Percentiles rank a stretch among this genome's conserved stretches.
phyloP scores from a whole-genome alignment of 2,329 filamentous ascomycete species.

The Aspergillus ustus region DNA sequence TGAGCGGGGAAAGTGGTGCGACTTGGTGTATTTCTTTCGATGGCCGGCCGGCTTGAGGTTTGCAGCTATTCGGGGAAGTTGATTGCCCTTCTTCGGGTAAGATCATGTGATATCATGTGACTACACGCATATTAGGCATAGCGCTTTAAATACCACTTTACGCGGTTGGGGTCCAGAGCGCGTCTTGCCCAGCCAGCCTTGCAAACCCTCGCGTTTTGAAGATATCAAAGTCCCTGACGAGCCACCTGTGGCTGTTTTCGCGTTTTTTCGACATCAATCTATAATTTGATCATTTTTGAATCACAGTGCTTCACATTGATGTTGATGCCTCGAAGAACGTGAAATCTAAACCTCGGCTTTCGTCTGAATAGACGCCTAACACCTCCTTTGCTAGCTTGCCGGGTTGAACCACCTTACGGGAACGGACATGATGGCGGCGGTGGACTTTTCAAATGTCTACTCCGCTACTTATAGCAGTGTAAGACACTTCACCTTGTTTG shows the following conservation, averaged over 20 bases:
- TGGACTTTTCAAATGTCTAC: constrained; percentile 57
- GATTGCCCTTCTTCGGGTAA: constrained; percentile 35
- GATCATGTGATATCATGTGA: constrained; percentile 28
- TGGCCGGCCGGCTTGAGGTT: constrained; percentile 29
- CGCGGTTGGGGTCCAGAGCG: constrained; percentile 38
- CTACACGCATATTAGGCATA: constrained; percentile 26
- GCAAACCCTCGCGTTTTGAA: constrained; percentile 33
- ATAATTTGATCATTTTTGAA: constrained; percentile 17
- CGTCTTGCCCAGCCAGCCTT: constrained; percentile 34
- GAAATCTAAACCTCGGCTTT: constrained; percentile 16
- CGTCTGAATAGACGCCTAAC: constrained; percentile 17
- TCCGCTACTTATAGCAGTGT: constrained; percentile 70
- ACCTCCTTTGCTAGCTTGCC: constrained; percentile 29
- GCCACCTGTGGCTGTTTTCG: constrained; percentile 37
- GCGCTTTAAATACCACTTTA: constrained; percentile 42
- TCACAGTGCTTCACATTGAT: background rate
- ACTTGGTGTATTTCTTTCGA: constrained; percentile 20
- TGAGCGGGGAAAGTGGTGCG: constrained; percentile 25
- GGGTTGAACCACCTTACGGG: constrained; percentile 26
- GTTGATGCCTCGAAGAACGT: constrained; percentile 18
- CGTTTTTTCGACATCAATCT: constrained; percentile 16
- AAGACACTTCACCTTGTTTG: constrained; percentile 28
- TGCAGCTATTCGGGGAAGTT: constrained; percentile 32
- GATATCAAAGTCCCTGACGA: constrained; percentile 34
- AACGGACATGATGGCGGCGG: constrained; percentile 39